phyloP scores from a whole-genome alignment of 345 rosid genomes.

The Bretschneidera sinensis region DNA sequence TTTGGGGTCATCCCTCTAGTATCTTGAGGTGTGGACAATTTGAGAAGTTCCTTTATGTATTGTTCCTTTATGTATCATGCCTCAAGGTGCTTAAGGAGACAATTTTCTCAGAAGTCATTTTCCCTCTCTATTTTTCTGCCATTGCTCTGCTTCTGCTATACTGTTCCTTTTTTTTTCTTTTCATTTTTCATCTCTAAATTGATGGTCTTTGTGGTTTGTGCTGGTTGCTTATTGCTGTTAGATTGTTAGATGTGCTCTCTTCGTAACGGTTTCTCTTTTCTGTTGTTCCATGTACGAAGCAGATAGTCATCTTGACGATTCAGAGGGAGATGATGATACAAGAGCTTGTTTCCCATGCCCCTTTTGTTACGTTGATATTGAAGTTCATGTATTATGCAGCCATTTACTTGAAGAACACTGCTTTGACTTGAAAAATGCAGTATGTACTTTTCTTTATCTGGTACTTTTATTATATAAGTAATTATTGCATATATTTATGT shows the following conservation, averaged over 20 bases:
- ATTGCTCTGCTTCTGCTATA: not conserved
- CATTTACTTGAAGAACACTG: conserved; percentile 60
- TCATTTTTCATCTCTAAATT: not conserved
- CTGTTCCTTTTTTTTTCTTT: not conserved
- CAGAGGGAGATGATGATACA: conserved; percentile 44
- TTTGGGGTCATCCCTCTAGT: not conserved
- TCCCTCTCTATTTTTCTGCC: no score
- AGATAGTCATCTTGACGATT: conserved; percentile 29
- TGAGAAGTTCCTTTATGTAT: no score
- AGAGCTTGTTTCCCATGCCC: conserved; percentile 48
- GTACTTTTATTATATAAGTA: not conserved
- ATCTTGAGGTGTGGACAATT: not conserved
- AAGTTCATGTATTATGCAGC: conserved; percentile 35
- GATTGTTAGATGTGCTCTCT: conserved; percentile 6
- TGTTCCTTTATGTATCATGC: no score
- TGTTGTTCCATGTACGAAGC: conserved; percentile 14
- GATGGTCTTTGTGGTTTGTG: not conserved
- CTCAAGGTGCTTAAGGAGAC: not conserved
- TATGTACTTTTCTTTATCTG: conserved; percentile 26
- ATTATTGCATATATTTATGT: not conserved
- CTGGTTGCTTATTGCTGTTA: not conserved
- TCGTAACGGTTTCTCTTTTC: not conserved
- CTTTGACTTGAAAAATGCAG: conserved; percentile 56
- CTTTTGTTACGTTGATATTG: conserved; percentile 53
- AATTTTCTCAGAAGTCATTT: not conserved